Conservation (phyloP, 495 filamentous ascomycete genomes). For the Neurospora africana region DNA sequence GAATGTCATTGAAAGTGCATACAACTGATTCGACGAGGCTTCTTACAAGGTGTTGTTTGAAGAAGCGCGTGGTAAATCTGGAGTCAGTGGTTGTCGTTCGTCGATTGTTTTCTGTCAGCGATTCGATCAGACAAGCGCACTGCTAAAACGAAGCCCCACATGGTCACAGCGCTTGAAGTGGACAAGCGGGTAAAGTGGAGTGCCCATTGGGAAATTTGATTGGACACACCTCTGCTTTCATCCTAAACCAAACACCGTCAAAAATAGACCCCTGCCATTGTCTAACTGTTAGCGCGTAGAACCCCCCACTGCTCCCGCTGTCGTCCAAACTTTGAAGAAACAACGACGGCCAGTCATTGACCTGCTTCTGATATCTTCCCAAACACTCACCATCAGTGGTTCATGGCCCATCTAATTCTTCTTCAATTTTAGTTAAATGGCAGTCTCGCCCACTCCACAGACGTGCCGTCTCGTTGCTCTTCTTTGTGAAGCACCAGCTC, state of each 20-base stretch:
- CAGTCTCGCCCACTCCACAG: neutral
- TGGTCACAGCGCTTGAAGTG: neutral
- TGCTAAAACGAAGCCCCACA: neutral
- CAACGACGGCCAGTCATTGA: neutral
- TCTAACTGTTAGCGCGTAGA: neutral
- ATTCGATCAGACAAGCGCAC: neutral
- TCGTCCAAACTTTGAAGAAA: neutral
- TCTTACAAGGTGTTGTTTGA: neutral
- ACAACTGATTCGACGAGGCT: neutral
- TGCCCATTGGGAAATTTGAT: neutral
- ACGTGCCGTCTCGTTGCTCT: neutral
- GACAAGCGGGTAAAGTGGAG: neutral
- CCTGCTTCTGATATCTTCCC: neutral
- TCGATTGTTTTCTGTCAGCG: neutral
- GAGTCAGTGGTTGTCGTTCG: neutral
- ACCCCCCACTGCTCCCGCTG: neutral
- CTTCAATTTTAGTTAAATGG: neutral
- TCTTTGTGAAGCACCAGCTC: neutral
- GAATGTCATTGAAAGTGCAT: neutral
- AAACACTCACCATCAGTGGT: neutral
- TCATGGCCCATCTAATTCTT: neutral
- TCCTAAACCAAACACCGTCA: no score
- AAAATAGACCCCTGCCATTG: neutral
- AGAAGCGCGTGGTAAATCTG: neutral
- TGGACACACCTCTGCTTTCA: neutral